Conservation (phyloP, 805 yeast genomes). For the Ogataea degrootiae region DNA sequence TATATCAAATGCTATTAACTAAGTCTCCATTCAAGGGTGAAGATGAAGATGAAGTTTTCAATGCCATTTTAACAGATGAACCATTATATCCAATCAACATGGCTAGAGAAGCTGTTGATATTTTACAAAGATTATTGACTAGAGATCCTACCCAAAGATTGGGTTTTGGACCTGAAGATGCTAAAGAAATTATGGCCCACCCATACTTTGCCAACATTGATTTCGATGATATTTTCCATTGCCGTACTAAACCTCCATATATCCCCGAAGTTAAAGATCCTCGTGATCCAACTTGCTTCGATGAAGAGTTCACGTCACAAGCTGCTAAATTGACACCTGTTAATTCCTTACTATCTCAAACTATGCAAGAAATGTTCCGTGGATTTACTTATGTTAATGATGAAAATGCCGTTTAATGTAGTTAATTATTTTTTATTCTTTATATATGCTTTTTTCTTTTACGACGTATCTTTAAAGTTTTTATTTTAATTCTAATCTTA, state of each 20-base stretch:
- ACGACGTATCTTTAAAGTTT: neutral
- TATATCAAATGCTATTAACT: slow-evolving; percentile 94
- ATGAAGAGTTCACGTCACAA: slow-evolving; percentile 90
- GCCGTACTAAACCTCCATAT: slow-evolving; percentile 81
- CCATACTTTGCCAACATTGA: slow-evolving; percentile 87
- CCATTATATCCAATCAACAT: slow-evolving; percentile 95
- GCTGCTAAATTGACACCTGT: slow-evolving; percentile 95
- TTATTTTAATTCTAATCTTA: neutral
- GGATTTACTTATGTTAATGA: slow-evolving; percentile 90
- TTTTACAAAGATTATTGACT: slow-evolving; percentile 83
- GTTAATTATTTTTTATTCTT: neutral
- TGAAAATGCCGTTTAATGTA: slow-evolving; percentile 27
- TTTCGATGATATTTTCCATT: slow-evolving; percentile 76
- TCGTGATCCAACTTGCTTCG: slow-evolving; percentile 89
- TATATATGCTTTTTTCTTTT: neutral
- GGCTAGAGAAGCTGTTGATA: slow-evolving; percentile 95
- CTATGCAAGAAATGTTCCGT: slow-evolving; percentile 93
- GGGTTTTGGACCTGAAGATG: slow-evolving; percentile 86
- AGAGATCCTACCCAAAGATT: slow-evolving; percentile 82
- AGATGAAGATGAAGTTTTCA: slow-evolving; percentile 81
- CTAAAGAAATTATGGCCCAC: slow-evolving; percentile 91
- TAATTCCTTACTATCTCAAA: slow-evolving; percentile 76
- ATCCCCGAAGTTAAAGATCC: slow-evolving; percentile 83
- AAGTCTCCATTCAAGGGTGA: slow-evolving; percentile 98
- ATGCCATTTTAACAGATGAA: slow-evolving; percentile 93